Evolutionary conservation across 2,329 filamentous ascomycete genomes (phyloP), one percentile per base, ranked within the genome.

Genomic region (Diatrype stigma): DNA sequence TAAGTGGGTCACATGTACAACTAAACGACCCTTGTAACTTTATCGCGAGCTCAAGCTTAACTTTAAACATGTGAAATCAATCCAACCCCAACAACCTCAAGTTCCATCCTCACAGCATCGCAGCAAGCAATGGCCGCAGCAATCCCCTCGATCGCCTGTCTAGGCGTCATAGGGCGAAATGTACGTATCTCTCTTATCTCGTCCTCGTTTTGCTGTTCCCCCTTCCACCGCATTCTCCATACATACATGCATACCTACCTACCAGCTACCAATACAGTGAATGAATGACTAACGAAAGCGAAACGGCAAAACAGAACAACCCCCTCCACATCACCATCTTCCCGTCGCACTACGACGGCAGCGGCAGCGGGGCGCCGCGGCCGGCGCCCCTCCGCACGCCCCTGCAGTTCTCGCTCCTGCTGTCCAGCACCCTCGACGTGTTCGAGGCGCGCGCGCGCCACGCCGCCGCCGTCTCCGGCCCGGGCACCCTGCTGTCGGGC

Each of bases 311-410:
- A 52, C 65, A 97, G 92, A 96, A 97, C 75, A 96, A 96, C 67
- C 94, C 93, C 52, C 86, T 97, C 58, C 93, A 97, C 73, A 89
- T 96, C 62, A 85, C 90, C 54, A 84, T 96, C 67, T 96, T 96
- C 71, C 88, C 90, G 47, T 87, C 86, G 45, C 81, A 89, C 76
- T 77, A 81, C 64, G 73, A 79, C 45, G 59, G 77, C 48, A 78
- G 76, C 59, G 74, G 77, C 69, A 73, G 16, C 34, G 16, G 16
- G 6, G 34, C 34, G 34, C 4, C 71, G 49, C 74, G 76, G 60
- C 64, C 70, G 7, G 80, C 12, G 21, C 40, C 81, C 34, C 74
- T 87, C 57, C 85, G 86, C 62, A 87, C 86, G 17, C 79, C 84
- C n/a, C 81, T 97, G 11, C 90, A 96, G 67, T 96, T 94, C 75